These are phyloP conservation scores for Eucalyptus marginata DNA, from an alignment of 345 rosid species.

Conservation along the genomic window DNA sequence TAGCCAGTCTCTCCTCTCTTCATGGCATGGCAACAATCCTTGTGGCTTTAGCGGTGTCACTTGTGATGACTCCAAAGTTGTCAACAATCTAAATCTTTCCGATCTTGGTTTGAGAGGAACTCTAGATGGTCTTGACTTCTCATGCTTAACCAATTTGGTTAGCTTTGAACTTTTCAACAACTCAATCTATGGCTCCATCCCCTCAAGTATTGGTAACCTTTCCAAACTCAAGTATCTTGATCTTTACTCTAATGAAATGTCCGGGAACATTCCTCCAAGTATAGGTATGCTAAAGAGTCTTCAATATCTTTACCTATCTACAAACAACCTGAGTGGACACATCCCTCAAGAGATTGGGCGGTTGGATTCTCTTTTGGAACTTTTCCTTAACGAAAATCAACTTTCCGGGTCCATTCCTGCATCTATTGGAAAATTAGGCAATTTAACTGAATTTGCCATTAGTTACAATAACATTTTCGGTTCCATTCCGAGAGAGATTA, in stretches of 20 bases:
- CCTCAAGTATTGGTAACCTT: not conserved
- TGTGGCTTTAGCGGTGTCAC: too few species aligned
- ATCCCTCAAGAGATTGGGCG: too few species aligned
- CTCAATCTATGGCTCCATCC: not conserved
- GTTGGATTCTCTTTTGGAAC: too few species aligned
- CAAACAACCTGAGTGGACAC: too few species aligned
- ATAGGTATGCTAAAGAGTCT: not conserved
- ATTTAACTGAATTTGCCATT: too few species aligned
- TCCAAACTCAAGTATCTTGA: not conserved
- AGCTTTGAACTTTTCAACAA: not conserved
- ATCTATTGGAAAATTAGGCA: not conserved
- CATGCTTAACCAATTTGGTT: not conserved
- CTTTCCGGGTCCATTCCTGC: not conserved
- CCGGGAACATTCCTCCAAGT: not conserved
- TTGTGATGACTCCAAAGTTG: accelerated
- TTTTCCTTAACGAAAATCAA: not conserved
- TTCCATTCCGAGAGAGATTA: not conserved
- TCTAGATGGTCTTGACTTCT: not conserved
- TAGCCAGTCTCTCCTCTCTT: too few species aligned
- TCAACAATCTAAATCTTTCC: too few species aligned
- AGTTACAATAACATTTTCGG: accelerated
- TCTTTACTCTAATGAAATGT: not conserved
- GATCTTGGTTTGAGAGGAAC: too few species aligned
- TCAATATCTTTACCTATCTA: not conserved
- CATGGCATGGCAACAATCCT: too few species aligned